Evolutionary conservation across 2,329 filamentous ascomycete genomes (phyloP).

Genomic region (Fusarium sp.): DNA sequence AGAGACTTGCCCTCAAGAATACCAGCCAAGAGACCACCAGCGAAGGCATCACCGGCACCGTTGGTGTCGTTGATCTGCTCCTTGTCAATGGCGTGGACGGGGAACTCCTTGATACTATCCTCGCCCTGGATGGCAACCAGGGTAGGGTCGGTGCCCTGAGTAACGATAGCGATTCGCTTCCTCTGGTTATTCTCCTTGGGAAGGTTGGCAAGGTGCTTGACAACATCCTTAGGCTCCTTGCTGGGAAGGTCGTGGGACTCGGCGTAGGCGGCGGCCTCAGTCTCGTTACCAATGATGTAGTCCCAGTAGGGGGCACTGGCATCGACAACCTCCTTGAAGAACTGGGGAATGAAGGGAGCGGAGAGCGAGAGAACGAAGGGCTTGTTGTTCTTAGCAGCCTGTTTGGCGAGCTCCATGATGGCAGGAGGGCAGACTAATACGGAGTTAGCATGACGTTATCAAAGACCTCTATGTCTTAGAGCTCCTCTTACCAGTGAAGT

Average conservation of each 20-base stretch:
- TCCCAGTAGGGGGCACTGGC: constrained; percentile 92
- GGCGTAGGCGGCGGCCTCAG: constrained; percentile 90
- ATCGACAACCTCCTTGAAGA: constrained; percentile 97
- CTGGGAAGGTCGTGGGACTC: constrained; percentile 82
- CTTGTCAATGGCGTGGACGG: constrained; percentile 83
- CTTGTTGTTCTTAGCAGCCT: constrained; percentile 93
- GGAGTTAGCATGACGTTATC: constrained; percentile 22
- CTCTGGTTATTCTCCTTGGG: constrained; percentile 93
- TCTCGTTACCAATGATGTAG: constrained; percentile 97
- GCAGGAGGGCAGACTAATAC: constrained; percentile 84
- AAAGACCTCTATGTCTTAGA: neutral
- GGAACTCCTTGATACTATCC: constrained; percentile 80
- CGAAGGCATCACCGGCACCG: constrained; percentile 96
- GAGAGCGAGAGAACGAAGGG: constrained; percentile 91
- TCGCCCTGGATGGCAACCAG: constrained; percentile 84
- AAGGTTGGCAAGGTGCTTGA: constrained; percentile 85
- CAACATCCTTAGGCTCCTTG: constrained; percentile 87
- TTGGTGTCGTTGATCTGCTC: constrained; percentile 95
- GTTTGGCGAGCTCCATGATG: constrained; percentile 89
- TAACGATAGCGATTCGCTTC: constrained; percentile 90
- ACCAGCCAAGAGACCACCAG: constrained; percentile 92
- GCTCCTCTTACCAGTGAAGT: constrained; percentile 78
- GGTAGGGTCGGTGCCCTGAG: constrained; percentile 93
- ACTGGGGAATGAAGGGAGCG: constrained; percentile 95
- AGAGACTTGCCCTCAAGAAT: constrained; percentile 88